These are phyloP conservation scores for Kingdonia uniflora DNA, from an alignment of 164 flowering plant species.

Conservation along the genomic window DNA sequence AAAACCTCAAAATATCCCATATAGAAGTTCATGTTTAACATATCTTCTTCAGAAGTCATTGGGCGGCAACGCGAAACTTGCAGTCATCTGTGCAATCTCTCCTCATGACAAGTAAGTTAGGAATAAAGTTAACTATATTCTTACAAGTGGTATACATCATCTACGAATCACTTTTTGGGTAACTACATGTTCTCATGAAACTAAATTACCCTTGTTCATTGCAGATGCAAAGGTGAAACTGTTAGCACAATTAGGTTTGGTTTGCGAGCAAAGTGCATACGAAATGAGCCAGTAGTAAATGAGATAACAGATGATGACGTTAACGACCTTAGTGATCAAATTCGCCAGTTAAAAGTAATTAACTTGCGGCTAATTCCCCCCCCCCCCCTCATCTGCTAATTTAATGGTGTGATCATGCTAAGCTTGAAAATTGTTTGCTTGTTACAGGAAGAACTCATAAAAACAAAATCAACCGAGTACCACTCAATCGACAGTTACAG, in stretches of 20 bases:
- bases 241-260: slow-evolving; percentile 88
- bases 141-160: too few species aligned
- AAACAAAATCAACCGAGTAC: slow-evolving; percentile 48
- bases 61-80: slow-evolving; percentile 90
- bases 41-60: slow-evolving; percentile 73
- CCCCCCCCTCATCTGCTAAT: too few species aligned
- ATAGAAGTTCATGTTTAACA: slow-evolving; percentile 64
- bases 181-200: too few species aligned
- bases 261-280: slow-evolving; percentile 42
- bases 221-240: slow-evolving; percentile 61
- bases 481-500: slow-evolving; percentile 20
- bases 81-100: slow-evolving; percentile 71
- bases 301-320: slow-evolving; percentile 93
- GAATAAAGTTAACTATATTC: too few species aligned
- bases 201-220: slow-evolving; percentile 9
- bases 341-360: slow-evolving; percentile 82
- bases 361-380: too few species aligned
- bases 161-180: too few species aligned
- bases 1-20: slow-evolving; percentile 30
- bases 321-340: slow-evolving; percentile 83
- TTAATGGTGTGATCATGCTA: too few species aligned
- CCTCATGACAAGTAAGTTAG: slow-evolving; percentile 51
- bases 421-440: background rate
- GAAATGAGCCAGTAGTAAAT: slow-evolving; percentile 77
- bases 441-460: slow-evolving; percentile 86